phyloP scores from a whole-genome alignment of 352 stramenopile genomes.

The Pythium oligandrum region DNA sequence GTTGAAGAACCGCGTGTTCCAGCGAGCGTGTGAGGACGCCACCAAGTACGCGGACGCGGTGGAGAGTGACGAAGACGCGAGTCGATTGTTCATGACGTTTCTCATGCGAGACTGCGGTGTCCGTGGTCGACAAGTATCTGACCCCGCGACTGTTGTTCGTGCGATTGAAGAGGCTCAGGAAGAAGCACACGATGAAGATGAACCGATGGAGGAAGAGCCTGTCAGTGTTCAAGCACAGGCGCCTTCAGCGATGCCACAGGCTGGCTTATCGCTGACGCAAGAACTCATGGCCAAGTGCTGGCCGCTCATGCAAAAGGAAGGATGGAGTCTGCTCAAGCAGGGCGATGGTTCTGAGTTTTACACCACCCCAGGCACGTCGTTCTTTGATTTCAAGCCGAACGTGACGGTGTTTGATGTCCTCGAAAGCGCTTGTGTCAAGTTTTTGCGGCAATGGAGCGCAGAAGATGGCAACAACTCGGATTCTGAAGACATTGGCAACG shows the following conservation, averaged over 20 bases:
- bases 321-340: conserved; percentile 62
- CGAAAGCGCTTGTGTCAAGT: conserved; percentile 47
- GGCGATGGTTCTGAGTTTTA: conserved; percentile 48
- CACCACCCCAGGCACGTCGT: conserved; percentile 60
- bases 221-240: not conserved
- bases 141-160: too few relatives aligned
- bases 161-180: too few relatives aligned
- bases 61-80: conserved; percentile 20
- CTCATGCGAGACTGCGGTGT: not conserved
- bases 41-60: conserved; percentile 25
- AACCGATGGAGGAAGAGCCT: too few relatives aligned
- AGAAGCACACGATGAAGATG: too few relatives aligned
- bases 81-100: conserved; percentile 19
- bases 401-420: conserved; percentile 78
- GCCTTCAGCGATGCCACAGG: not conserved
- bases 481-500: conserved; percentile 36
- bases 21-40: conserved; percentile 45
- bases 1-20: conserved; percentile 41
- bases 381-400: conserved; percentile 66
- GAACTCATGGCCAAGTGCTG: conserved; percentile 41
- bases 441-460: conserved; percentile 33
- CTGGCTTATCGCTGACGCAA: conserved; percentile 8
- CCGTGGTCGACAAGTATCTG: too few relatives aligned
- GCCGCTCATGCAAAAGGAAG: conserved; percentile 46
- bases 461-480: not conserved